Evolutionary conservation across 148 eudicot species (phyloP).

Genomic region (Drosera capensis): DNA sequence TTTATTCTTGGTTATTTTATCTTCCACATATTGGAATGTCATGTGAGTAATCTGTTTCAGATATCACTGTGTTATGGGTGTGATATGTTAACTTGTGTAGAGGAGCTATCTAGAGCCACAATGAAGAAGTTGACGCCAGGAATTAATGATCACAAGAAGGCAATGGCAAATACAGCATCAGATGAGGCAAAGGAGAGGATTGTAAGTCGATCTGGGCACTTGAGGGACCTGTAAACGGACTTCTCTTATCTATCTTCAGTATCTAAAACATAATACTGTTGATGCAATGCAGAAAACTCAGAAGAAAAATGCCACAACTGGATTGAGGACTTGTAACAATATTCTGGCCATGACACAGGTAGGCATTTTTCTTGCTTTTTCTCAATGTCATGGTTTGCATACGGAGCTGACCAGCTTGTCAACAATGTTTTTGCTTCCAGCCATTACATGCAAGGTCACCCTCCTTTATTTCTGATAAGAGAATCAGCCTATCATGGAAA

Average conservation of each 20-base stretch:
- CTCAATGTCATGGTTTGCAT: background rate
- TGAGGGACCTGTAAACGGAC: background rate
- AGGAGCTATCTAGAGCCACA: constrained; percentile 56
- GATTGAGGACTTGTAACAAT: constrained; percentile 75
- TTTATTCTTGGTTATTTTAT: too few relatives aligned
- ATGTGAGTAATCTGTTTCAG: too few relatives aligned
- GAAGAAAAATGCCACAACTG: constrained; percentile 56
- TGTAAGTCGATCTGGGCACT: constrained; percentile 22
- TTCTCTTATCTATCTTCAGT: too few relatives aligned
- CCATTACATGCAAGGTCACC: constrained; percentile 63
- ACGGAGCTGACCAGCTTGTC: constrained; percentile 4
- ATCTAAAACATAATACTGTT: too few relatives aligned
- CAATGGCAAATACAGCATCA: constrained; percentile 50
- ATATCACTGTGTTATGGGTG: too few relatives aligned
- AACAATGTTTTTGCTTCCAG: constrained; percentile 13
- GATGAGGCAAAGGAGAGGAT: constrained; percentile 53
- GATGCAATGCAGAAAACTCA: constrained; percentile 65
- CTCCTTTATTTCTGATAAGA: constrained; percentile 62
- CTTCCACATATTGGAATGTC: too few relatives aligned
- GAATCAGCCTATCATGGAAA: constrained; percentile 64
- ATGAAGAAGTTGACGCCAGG: constrained; percentile 66
- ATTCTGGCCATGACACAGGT: constrained; percentile 85
- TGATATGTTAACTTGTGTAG: constrained; percentile 46
- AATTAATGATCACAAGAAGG: constrained; percentile 56
- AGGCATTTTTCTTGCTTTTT: constrained; percentile 1